Base-by-base conservation (phyloP, 225 moss, liverwort and hornwort species). In the Marchantia polymorpha region DNA sequence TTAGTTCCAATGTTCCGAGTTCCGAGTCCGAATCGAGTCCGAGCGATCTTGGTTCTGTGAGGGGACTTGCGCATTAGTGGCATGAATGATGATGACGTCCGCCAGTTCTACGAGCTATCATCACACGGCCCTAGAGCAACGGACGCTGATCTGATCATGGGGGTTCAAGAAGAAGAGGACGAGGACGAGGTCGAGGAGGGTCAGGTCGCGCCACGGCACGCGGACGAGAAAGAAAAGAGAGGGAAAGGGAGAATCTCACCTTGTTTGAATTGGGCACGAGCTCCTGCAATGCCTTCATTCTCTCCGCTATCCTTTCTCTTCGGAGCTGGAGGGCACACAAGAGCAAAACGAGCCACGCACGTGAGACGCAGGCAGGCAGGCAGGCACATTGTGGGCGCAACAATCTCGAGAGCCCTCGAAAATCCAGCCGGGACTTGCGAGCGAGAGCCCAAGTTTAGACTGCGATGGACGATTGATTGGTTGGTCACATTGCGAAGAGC, bases 231-330 rank as follows among this genome's bases (percentile, higher is more conserved):
- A 71, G 71, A n/a, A 71, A 53, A 16, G 56, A 78, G 11, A 22
- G 73, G 11, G 72, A 29, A 73, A 73, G 14, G 22, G 31, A 56
- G 64, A 12, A 26, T 23, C 50, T 46, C 67, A 95, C 94, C 94
- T 99, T 99, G 77, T 95, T 95, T 22, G 95, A 95, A 69, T 99
- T 99, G 14, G 99, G 99, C 51, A 99, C 99, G 54, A 99, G 93
- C 80, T 99, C 99, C 86, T 99, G 99, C 79, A 99, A 76, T 7
- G 93, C 93, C 89, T 99, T 99, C 93, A 99, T 95, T 83, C 99
- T 93, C 84, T 99, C 99, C 52, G 95, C 95, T 81, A 99, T 99
- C 72, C 99, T 89, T 87, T 99, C 99, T 73, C 99, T 78, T 55
- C 99, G 99, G 74, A 93, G 99, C 97, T 99, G 72, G 55, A 72